Evolutionary conservation across 768 basidiomycete genomes (phyloP).

Genomic region (Mycena vulgaris): DNA sequence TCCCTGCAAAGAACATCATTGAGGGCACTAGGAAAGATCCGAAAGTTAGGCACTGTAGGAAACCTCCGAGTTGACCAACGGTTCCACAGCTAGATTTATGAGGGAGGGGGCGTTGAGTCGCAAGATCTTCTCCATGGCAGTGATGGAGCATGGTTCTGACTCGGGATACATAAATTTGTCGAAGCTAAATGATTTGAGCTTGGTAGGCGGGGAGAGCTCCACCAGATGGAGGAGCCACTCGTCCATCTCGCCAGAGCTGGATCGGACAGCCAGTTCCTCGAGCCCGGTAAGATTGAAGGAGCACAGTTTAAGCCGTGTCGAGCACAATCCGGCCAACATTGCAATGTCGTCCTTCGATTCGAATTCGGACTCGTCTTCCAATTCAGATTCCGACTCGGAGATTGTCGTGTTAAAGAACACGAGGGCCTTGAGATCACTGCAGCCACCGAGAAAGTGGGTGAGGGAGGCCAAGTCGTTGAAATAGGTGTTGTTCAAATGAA

Average conservation of each 20-base stretch:
- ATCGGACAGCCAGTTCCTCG: background rate
- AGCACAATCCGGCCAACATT: too few relatives aligned
- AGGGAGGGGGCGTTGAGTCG: background rate
- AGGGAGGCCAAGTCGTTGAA: background rate
- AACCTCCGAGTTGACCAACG: background rate
- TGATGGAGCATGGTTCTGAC: background rate
- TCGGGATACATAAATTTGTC: background rate
- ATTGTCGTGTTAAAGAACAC: background rate
- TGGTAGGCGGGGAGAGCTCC: background rate
- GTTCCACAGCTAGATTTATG: background rate
- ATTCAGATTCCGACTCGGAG: background rate
- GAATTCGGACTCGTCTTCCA: background rate
- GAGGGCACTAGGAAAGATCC: background rate
- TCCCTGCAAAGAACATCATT: background rate
- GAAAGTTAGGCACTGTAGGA: background rate
- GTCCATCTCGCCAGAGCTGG: background rate
- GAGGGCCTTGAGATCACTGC: conserved; percentile 11
- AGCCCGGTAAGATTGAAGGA: conserved; percentile 4
- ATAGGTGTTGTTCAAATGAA: background rate
- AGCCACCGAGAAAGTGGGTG: conserved; percentile 2
- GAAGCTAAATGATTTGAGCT: conserved; percentile 1
- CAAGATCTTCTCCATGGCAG: conserved; percentile 1
- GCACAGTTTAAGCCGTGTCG: background rate
- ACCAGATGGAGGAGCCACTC: background rate
- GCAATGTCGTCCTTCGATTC: background rate